These are phyloP conservation scores for Chaetomium cochliodes DNA, from an alignment of 495 filamentous ascomycete genomes.

Conservation along the genomic window DNA sequence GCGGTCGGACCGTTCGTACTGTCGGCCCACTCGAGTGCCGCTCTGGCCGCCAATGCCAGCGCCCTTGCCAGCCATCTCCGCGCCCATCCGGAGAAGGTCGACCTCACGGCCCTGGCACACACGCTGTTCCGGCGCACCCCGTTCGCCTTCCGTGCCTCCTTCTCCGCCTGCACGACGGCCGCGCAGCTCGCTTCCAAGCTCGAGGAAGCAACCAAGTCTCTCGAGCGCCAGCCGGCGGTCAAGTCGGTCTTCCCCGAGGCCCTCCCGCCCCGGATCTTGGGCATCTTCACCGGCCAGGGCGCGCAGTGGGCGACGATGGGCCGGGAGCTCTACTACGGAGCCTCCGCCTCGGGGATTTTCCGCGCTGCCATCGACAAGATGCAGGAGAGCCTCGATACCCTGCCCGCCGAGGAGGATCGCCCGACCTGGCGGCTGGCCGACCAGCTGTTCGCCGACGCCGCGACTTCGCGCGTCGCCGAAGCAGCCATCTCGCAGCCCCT, in stretches of 20 bases:
- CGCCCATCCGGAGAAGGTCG: too few relatives aligned
- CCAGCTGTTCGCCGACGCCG: background rate
- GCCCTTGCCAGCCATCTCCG: too few relatives aligned
- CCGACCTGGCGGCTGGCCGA: background rate
- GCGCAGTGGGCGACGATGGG: conserved; percentile 47
- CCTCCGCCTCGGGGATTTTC: conserved; percentile 23
- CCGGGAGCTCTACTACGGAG: conserved; percentile 10
- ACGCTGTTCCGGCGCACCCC: too few relatives aligned
- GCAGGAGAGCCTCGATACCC: background rate
- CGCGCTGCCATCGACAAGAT: background rate
- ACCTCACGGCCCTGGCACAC: too few relatives aligned
- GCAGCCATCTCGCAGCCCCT: conserved; percentile 40
- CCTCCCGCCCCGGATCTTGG: conserved; percentile 20
- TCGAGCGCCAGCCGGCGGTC: too few relatives aligned
- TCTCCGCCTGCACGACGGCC: background rate
- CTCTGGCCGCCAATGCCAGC: too few relatives aligned
- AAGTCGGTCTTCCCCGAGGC: too few relatives aligned
- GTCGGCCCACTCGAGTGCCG: too few relatives aligned
- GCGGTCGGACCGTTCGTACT: too few relatives aligned
- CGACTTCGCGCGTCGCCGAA: background rate
- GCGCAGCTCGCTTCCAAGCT: background rate
- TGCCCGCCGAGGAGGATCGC: background rate
- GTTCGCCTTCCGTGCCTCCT: too few relatives aligned
- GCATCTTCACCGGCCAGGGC: conserved; percentile 30
- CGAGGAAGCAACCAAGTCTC: too few relatives aligned